Base-by-base conservation (phyloP, 1,284 basidiomycete species). In the Earliella scabrosa region DNA sequence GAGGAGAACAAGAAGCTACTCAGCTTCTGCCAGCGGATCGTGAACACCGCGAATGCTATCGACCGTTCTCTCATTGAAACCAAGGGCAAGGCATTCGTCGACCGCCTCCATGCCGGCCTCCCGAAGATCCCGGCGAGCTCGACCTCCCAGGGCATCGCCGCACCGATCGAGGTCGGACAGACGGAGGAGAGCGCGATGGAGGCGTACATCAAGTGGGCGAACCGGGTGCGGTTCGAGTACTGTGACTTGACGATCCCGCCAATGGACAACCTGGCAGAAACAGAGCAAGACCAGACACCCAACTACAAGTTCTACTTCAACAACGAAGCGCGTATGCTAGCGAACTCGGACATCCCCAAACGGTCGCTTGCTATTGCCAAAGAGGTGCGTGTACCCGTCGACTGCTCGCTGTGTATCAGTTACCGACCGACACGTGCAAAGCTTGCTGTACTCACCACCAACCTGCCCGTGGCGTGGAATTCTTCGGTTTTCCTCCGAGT, bases 331-430 rank as follows among this genome's bases (percentile, higher is more conserved):
- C 80, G 90, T 23, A 86, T 89, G 84, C 77, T 95, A 24, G 86
- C 87, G 6, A 85, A 82, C 63, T 84, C 85, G 29, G 90, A 92
- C 68, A 90, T 93, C 50, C 92, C 93, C 2, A 94, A 92, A 71
- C 81, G 94, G 32, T 94, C 90, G 2, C 76, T 96, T 49, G 93
- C 94, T 10, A 95, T 97, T 59, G 94, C 94, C 10, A 97, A 96
- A 75, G 92, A 93, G 82, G 91, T 92, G 65, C 34, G 57, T 58
- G n/a, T 46, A 36, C 24, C 20, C 26, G 11, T 49, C 34, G 38
- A 43, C 45, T 45, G 4, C 18, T 9, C 13, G 4, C 10, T 10
- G 40, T 18, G 24, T 18, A 20, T 11, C 24, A 21, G 6, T 11
- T 39, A 51, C 24, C 18, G 13, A 48, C n/a, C 39, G 20, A 13